Base-by-base conservation (phyloP, 163 green algal species). In the Scenedesmus sp. region DNA sequence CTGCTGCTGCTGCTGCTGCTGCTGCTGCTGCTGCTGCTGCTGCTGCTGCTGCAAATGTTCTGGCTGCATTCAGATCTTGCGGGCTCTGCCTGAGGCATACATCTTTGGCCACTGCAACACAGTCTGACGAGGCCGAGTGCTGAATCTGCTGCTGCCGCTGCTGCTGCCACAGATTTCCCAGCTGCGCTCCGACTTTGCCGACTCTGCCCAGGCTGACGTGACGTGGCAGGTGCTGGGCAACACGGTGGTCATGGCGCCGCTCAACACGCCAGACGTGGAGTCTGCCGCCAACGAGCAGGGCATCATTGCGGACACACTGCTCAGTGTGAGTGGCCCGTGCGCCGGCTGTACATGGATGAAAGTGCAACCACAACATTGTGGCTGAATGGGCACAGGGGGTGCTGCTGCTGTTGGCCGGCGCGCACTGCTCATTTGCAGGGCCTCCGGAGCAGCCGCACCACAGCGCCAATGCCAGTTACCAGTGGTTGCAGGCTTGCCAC, bases 211-310 rank as follows among this genome's bases (percentile, higher is more conserved):
- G 37, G 49, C 83, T 15, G 35, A 68, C 18, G 40, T 46, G 9
- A 88, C 51, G 26, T 88, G 83, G 83, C 83, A 88, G 22, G 83
- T 88, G 37, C 51, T 88, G 22, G 83, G 83, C 35, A 88, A 88
- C 49, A 88, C 83, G 3, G 83, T 88, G 0, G 83, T 88, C 30
- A 88, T 88, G 83, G 83, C 26, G 5, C 83, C 83, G 13, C 83
- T 88, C 0, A 88, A 88, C 83, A 80, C 83, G 20, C 83, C 83
- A 44, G 83, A 88, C 53, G 83, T 88, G 51, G 49, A 88, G 53
- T 35, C 51, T 79, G 83, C 83, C 1, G 42, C 53, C 5, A n/a
- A 88, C 7, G 37, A 79, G 16, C 53, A 73, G 30, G 83, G 83
- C 12, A n/a, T 56, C 26, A 0, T 79, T 3, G 83, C 56, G 15